Conservation (phyloP, 148 eudicot genomes). For the Heliosperma pusillum region DNA sequence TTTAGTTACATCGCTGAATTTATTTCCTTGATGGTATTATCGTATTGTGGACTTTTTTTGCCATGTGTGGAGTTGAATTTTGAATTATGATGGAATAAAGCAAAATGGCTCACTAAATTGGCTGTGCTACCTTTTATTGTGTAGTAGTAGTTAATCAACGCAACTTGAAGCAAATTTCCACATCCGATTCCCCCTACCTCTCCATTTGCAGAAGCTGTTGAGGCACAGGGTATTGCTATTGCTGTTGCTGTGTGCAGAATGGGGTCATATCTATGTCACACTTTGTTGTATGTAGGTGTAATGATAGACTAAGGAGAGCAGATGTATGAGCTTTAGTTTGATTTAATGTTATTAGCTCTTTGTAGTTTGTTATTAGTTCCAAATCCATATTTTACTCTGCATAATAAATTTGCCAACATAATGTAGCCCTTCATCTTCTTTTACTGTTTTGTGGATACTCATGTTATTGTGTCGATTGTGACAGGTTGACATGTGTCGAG, state of each 20-base stretch:
- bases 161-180: too few species aligned
- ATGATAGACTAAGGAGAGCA: background rate
- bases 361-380: background rate
- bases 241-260: background rate
- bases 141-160: too few species aligned
- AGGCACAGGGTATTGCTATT: too few species aligned
- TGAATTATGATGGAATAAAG: too few species aligned
- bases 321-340: background rate
- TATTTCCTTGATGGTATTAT: background rate
- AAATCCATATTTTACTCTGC: background rate
- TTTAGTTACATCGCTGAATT: background rate
- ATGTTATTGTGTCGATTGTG: slow-evolving; percentile 10
- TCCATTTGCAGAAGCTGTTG: too few species aligned
- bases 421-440: background rate
- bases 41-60: background rate
- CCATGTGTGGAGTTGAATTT: too few species aligned
- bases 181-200: too few species aligned
- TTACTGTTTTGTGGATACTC: background rate
- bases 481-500: slow-evolving; percentile 78
- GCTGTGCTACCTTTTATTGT: too few species aligned
- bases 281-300: background rate
- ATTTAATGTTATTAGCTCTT: background rate
- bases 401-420: background rate
- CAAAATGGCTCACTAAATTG: too few species aligned
- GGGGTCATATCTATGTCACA: background rate